Base-by-base conservation (phyloP, 2,329 filamentous ascomycete genomes). In the Colletotrichum falcatum region DNA sequence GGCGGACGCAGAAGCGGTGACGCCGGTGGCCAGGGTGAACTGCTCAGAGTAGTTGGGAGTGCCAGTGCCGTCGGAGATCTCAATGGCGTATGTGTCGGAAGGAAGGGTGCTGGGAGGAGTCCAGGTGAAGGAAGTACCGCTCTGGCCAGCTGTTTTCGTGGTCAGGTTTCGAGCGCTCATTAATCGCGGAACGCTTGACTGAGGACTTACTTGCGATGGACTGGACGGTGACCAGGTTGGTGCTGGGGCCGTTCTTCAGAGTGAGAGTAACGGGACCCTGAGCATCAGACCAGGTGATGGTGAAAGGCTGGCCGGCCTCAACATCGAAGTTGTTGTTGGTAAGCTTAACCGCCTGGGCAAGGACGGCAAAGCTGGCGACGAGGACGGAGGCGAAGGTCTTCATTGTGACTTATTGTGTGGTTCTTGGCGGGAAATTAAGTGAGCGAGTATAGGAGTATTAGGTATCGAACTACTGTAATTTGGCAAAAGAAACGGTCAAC, bases 21-120 rank as follows among this genome's bases (percentile, higher is more conserved):
- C 74, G 30, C 61, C 74, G 73, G 65, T 75, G 28, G 72, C 76
- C 60, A 83, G 73, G 9, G 72, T 18, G 77, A 84, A 86, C 76
- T 78, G 78, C 16, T 68, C 5, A 74, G 81, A 83, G 81, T 83
- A 87, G 83, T 87, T 87, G 76, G 76, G 72, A 16, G 78, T 76
- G 30, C 61, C 73, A 39, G 74, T 75, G 28, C 74, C 75, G 73
- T 86, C 84, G 35, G 65, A 71, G 74, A 87, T 85, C 78, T 82
- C 77, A 73, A 87, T 79, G 72, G 84, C 84, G 74, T 86, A 87
- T 39, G 74, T 75, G 76, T 79, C 84, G 35, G 78, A 74, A 66
- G 80, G 67, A 37, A 85, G 76, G 68, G 74, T 74, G n/a, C 76
- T 54, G 33, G 79, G 73, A 18, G 82, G 81, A 20, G 77, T 79